phyloP scores from a whole-genome alignment of 192 early-diverging fungal genomes.

The Backusella psychrophila region DNA sequence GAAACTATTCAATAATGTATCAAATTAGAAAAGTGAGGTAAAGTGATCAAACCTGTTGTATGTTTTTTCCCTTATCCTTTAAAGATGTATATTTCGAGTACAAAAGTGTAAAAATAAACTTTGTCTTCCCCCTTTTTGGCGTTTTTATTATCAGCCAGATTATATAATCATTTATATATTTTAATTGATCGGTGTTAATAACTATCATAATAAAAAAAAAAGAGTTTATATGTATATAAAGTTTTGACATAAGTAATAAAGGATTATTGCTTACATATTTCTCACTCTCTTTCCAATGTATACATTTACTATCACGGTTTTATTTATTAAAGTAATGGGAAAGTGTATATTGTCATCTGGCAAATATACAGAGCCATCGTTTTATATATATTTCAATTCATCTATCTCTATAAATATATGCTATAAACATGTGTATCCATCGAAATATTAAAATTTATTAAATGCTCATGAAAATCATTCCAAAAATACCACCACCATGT shows the following conservation, averaged over 20 bases:
- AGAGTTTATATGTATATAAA: background rate
- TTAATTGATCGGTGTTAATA: background rate
- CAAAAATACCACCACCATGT: background rate
- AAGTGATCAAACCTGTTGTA: background rate
- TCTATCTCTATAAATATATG: background rate
- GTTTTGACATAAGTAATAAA: no score
- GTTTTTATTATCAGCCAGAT: background rate
- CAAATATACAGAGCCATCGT: no score
- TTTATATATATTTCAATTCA: no score
- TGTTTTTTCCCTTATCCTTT: no score
- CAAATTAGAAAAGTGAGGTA: background rate
- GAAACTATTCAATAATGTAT: no score
- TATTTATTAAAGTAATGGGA: no score
- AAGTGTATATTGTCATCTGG: no score
- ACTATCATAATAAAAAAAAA: background rate
- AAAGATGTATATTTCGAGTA: background rate
- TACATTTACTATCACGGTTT: no score
- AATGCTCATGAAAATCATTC: background rate
- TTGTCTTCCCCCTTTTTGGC: no score
- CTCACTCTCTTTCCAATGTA: no score
- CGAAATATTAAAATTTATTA: background rate
- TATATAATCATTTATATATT: background rate
- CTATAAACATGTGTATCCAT: background rate
- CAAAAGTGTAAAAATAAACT: background rate
- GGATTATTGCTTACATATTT: no score